Conservation (phyloP, 768 basidiomycete species). For the Pleurotus tuber-regium region DNA sequence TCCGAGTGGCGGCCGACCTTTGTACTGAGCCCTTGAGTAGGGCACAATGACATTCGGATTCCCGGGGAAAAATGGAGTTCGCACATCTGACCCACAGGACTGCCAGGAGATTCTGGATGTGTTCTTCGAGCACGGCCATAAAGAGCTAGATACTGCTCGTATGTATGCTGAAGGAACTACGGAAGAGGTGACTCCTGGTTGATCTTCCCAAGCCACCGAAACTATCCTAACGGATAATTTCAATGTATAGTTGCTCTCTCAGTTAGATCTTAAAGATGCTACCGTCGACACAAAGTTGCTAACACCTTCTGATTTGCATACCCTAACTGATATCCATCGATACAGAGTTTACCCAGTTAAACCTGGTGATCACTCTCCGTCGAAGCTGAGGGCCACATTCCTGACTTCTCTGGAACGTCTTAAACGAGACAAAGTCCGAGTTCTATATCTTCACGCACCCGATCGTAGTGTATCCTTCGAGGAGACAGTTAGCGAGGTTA, state of each 20-base stretch:
- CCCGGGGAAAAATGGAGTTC: slow-evolving; percentile 38
- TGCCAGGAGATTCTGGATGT: slow-evolving; percentile 44
- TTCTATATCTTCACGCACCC: slow-evolving; percentile 46
- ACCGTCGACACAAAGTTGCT: slow-evolving; percentile 49
- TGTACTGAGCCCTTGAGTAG: slow-evolving; percentile 23
- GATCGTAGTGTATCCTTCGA: slow-evolving; percentile 44
- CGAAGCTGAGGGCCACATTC: slow-evolving; percentile 34
- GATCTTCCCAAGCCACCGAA: too few species aligned
- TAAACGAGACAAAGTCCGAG: slow-evolving; percentile 37
- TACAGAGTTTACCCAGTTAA: slow-evolving; percentile 39
- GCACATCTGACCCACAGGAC: slow-evolving; percentile 30
- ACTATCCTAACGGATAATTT: neutral
- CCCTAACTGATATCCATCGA: slow-evolving; percentile 33
- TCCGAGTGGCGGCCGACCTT: neutral
- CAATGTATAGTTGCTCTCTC: slow-evolving; percentile 27
- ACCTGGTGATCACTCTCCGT: slow-evolving; percentile 41
- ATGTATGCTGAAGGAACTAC: slow-evolving; percentile 48
- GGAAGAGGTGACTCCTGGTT: slow-evolving; percentile 39
- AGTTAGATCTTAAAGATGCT: slow-evolving; percentile 37
- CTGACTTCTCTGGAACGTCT: slow-evolving; percentile 35
- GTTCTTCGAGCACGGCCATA: slow-evolving; percentile 39
- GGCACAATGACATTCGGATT: slow-evolving; percentile 50
- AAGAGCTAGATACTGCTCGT: slow-evolving; percentile 47
- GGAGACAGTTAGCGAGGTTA: slow-evolving; percentile 37
- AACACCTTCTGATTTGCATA: slow-evolving; percentile 18